phyloP scores from a whole-genome alignment of 805 yeast genomes.

The Myxozyma udenii region DNA sequence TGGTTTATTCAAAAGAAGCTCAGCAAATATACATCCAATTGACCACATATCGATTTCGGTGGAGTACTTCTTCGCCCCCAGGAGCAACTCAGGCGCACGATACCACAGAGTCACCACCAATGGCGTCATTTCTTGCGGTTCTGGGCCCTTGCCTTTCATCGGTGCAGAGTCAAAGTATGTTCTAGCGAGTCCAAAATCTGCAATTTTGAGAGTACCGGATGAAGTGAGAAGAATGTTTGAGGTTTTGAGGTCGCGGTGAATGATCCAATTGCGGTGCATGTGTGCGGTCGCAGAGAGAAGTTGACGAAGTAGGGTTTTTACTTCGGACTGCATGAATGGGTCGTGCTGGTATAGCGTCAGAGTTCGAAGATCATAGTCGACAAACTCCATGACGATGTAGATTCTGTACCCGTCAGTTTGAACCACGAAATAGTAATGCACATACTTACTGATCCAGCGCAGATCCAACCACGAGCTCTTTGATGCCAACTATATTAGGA shows the following conservation, averaged over 20 bases:
- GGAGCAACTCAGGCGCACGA: slow-evolving; percentile 50
- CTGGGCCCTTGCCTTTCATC: not conserved
- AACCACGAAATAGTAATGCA: not conserved
- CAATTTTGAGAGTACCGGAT: slow-evolving; percentile 32
- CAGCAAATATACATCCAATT: slow-evolving; percentile 58
- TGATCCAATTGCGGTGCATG: slow-evolving; percentile 32
- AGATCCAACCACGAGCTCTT: slow-evolving; percentile 52
- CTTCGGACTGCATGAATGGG: slow-evolving; percentile 35
- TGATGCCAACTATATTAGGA: slow-evolving; percentile 51
- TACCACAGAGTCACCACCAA: slow-evolving; percentile 17
- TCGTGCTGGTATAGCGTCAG: slow-evolving; percentile 25
- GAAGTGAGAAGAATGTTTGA: slow-evolving; percentile 33
- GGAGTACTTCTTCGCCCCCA: slow-evolving; percentile 43
- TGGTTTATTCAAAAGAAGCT: slow-evolving; percentile 46
- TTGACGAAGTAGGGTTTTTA: slow-evolving; percentile 35
- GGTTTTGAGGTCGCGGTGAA: slow-evolving; percentile 37
- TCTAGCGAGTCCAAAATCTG: slow-evolving; percentile 54
- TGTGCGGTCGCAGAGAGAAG: slow-evolving; percentile 31
- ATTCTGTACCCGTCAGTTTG: slow-evolving; percentile 22
- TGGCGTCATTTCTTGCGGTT: slow-evolving; percentile 7
- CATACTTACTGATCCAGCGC: slow-evolving; percentile 22
- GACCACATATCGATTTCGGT: slow-evolving; percentile 53
- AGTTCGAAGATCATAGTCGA: slow-evolving; percentile 35
- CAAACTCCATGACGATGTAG: slow-evolving; percentile 37
- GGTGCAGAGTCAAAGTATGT: slow-evolving; percentile 35